A percentile compares a stretch with the other conserved stretches of the same genome.
Conservation (phyloP, 441 rosid genomes). For the Gossypium gossypioides region DNA sequence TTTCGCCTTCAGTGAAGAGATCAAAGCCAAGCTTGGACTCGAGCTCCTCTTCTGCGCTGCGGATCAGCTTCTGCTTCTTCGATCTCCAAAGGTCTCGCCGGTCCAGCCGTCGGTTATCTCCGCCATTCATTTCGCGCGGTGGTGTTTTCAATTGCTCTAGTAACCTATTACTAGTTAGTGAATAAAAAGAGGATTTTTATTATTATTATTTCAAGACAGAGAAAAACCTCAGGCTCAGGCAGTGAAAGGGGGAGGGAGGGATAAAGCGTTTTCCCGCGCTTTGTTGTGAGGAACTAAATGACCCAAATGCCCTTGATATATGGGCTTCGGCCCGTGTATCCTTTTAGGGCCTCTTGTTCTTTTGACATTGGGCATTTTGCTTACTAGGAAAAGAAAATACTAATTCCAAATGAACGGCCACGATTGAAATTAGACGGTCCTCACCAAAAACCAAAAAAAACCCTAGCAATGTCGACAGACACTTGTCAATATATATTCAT, state of each 20-base stretch:
- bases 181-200: not conserved
- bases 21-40: conserved; percentile 86
- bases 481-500: not conserved
- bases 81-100: conserved; percentile 42
- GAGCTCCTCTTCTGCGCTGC: conserved; percentile 72
- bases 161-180: not conserved
- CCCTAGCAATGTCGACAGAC: not conserved
- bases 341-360: not conserved
- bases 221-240: not conserved
- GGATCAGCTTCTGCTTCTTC: conserved; percentile 58
- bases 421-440: not conserved
- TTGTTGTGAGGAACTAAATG: not conserved
- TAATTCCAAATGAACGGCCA: not conserved
- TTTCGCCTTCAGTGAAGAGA: conserved; percentile 77
- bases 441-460: not conserved
- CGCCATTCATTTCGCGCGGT: conserved; percentile 23
- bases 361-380: not conserved
- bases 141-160: not conserved
- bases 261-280: conserved; percentile 8
- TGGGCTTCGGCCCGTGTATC: not conserved
- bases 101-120: conserved; percentile 40
- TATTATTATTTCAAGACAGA: not conserved
- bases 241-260: not conserved
- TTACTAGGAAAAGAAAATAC: not conserved
- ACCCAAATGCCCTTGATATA: not conserved